These are phyloP conservation scores for Penicillium coprophilum DNA, from an alignment of 495 filamentous ascomycete genomes.

Conservation along the genomic window DNA sequence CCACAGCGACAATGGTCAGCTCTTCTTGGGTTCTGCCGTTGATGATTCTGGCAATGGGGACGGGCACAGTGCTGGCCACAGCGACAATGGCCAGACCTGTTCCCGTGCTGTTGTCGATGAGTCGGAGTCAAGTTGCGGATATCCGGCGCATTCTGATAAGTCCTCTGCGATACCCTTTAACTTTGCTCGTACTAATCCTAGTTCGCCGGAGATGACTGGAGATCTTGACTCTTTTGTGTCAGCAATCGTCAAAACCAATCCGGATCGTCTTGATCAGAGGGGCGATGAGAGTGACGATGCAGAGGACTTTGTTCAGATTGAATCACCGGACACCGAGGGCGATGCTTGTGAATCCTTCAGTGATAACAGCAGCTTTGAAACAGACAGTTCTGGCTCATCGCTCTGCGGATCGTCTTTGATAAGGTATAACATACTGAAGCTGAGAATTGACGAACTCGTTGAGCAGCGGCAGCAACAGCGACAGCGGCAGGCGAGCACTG, in stretches of 20 bases:
- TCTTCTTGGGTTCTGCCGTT: not conserved
- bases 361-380: not conserved
- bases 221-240: not conserved
- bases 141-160: not conserved
- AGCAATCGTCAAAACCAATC: not conserved
- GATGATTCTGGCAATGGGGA: not conserved
- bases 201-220: not conserved
- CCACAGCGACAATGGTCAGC: not conserved
- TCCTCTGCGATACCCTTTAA: not conserved
- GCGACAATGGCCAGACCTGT: conserved; percentile 4
- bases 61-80: not conserved
- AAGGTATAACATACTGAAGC: not conserved
- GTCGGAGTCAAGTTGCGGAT: not conserved
- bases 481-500: not conserved
- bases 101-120: not conserved
- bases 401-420: not conserved
- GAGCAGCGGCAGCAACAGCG: not conserved
- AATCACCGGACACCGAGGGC: not conserved
- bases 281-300: not conserved
- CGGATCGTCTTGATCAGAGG: not conserved
- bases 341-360: not conserved
- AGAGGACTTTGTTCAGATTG: not conserved
- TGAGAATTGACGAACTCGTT: not conserved
- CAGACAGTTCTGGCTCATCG: not conserved
- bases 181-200: not conserved